A percentile compares a stretch with the other conserved stretches of the same genome.
These are phyloP conservation scores for Colletotrichum australisinense DNA, from an alignment of 2,329 filamentous ascomycete species.

Conservation along the genomic window DNA sequence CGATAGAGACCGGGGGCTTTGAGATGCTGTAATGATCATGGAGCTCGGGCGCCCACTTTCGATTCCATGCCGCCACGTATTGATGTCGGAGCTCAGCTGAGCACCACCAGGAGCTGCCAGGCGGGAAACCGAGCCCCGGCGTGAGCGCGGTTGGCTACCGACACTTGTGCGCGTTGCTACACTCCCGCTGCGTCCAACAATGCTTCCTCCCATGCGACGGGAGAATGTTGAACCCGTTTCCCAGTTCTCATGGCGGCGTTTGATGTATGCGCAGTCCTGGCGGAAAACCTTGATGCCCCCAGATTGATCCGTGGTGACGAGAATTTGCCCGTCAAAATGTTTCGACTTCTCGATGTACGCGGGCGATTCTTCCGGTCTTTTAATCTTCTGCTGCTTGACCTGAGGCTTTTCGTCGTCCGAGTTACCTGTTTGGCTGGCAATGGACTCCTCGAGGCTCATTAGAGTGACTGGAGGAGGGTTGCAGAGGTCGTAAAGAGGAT, in stretches of 20 bases:
- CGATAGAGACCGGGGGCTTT: slow-evolving; percentile 67
- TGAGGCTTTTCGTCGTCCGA: slow-evolving; percentile 47
- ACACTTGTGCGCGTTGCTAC: slow-evolving; percentile 65
- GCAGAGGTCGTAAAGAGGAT: slow-evolving; percentile 96
- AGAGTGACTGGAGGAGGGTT: slow-evolving; percentile 92
- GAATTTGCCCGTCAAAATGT: slow-evolving; percentile 87
- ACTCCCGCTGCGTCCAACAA: slow-evolving; percentile 68
- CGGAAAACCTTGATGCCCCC: slow-evolving; percentile 95
- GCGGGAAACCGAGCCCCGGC: slow-evolving; percentile 65
- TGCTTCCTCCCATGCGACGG: slow-evolving; percentile 68
- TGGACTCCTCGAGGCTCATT: slow-evolving; percentile 75
- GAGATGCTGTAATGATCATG: slow-evolving; percentile 50
- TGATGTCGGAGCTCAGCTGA: slow-evolving; percentile 74
- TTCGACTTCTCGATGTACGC: slow-evolving; percentile 80
- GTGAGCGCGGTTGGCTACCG: slow-evolving; percentile 59
- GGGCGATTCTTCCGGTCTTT: slow-evolving; percentile 75
- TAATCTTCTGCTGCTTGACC: slow-evolving; percentile 36
- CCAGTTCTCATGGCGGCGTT: slow-evolving; percentile 81
- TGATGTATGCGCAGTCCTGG: slow-evolving; percentile 89
- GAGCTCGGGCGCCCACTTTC: slow-evolving; percentile 56
- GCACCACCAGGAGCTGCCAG: slow-evolving; percentile 41
- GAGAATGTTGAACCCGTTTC: slow-evolving; percentile 83
- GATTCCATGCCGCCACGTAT: slow-evolving; percentile 84
- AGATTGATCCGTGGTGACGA: slow-evolving; percentile 89
- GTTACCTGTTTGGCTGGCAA: slow-evolving; percentile 53